Base-by-base conservation (phyloP, 768 basidiomycete species). In the Trametes punicea region DNA sequence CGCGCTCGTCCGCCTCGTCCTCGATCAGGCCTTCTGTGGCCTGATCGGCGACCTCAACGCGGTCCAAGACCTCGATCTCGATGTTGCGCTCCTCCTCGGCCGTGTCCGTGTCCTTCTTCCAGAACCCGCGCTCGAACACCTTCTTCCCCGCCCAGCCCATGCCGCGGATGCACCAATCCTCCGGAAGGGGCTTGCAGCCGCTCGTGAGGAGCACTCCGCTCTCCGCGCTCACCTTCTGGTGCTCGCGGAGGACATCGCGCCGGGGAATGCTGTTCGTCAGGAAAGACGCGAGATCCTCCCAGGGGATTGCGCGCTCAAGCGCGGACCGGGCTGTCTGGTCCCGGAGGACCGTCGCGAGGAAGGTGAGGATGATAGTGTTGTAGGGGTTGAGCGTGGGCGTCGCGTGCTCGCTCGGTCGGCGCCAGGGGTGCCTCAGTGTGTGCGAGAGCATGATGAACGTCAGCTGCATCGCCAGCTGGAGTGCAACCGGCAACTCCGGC, bases 121-220 rank as follows among this genome's bases (percentile, higher is more conserved):
- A 99, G 69, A 87, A 98, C 0, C 95, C 96, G 36, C 91, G 83
- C 69, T 96, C 93, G 67, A 88, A 98, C 15, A 98, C 85, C 58
- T 84, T 83, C 56, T 92, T 79, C 6, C 91, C 88, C 3, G 92
- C 87, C 97, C 97, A 99, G 63, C 94, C 94, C 86, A 95, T 92
- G 1, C 97, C 97, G 29, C 97, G 81, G 62, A 98, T 68, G 64
- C 89, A 90, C 93, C 95, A 98, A 65, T 98, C 97, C 70, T 99
- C 97, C 0, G 90, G 80, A 2, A 98, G 74, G 0, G 85, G 85
- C 20, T 81, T 73, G 58, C 83, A 86, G 13, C 82, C 82, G 41
- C 77, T 83, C 0, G 87, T 88, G 29, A 90, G 75, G 75, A 94
- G 83, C 21, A 74, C 68, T 76, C 85, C 84, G 33, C 80, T 78